phyloP scores from a whole-genome alignment of 305 asterid species.

The Fraxinus velutina region DNA sequence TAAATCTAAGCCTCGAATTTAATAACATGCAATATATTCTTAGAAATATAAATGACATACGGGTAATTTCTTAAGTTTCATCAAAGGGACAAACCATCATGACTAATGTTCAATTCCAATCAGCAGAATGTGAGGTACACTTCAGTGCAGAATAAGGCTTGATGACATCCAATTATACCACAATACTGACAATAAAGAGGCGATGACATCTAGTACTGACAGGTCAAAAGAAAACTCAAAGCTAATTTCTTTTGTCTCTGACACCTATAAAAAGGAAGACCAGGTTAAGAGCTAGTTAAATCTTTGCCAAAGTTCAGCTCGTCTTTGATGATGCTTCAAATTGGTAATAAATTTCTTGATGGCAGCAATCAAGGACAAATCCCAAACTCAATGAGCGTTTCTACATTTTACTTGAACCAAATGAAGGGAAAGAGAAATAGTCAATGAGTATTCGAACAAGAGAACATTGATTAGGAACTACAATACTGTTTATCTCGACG shows the following conservation, averaged over 20 bases:
- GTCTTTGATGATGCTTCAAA: background rate
- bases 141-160: background rate
- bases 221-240: background rate
- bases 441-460: background rate
- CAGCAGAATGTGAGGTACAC: background rate
- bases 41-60: background rate
- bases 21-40: background rate
- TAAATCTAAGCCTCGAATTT: background rate
- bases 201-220: background rate
- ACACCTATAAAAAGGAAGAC: background rate
- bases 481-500: conserved; percentile 11
- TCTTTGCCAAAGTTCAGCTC: background rate
- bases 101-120: background rate
- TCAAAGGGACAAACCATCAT: background rate
- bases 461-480: background rate
- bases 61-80: background rate
- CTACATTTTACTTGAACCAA: background rate
- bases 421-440: background rate
- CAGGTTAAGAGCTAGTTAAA: background rate
- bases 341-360: background rate
- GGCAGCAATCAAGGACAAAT: background rate
- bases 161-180: background rate
- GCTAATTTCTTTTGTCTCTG: background rate
- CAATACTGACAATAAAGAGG: background rate
- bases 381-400: background rate